Base-by-base conservation (phyloP, 2,329 filamentous ascomycete genomes). In the Xylariomycetidae sp. region DNA sequence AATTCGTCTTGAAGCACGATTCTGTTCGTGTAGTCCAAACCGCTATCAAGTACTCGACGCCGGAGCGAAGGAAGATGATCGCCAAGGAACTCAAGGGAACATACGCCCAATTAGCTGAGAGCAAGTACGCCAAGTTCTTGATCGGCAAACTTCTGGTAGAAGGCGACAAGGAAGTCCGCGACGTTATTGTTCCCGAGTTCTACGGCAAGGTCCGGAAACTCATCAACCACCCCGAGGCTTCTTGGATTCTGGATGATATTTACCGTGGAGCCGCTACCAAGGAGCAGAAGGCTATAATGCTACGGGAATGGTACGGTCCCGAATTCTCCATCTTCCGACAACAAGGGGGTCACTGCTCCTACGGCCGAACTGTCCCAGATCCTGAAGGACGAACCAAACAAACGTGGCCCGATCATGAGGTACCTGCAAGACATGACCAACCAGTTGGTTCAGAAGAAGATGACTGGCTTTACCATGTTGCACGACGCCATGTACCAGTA, bases 401-500 rank as follows among this genome's bases (percentile, higher is more conserved):
- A 96, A 71, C 77, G 87, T 41, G 77, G 75, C 10, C 79, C 86
- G 1, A 89, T 95, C 45, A 85, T 96, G 80, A 82, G 82, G 56
- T 84, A 85, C 54, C 69, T 96, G 34, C 74, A 82, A 44, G 83
- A 86, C 47, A 76, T 95, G 64, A 92, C 94, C 68, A 95, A 95
- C 61, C 79, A 83, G 42, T 74, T 98, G 25, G 75, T 96, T 29
- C 89, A 98, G 63, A 98, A 98, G 75, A 92, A 92, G 64, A 81
- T 92, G 64, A 93, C 87, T 1, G 90, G 87, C 8, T 96, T 98
- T 63, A 96, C 90, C 2, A 93, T 98, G 74, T 76, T 98, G 14
- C 93, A 98, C 60, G 92, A 96, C 53, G 92, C 92, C 31, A 95
- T 98, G 89, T 70, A 95, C 39, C 90, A 98, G 58, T 98, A 95